Percentiles rank a stretch among this genome's conserved stretches.
Conservation (phyloP, 2,329 filamentous ascomycete species). For the Fusarium algeriense region DNA sequence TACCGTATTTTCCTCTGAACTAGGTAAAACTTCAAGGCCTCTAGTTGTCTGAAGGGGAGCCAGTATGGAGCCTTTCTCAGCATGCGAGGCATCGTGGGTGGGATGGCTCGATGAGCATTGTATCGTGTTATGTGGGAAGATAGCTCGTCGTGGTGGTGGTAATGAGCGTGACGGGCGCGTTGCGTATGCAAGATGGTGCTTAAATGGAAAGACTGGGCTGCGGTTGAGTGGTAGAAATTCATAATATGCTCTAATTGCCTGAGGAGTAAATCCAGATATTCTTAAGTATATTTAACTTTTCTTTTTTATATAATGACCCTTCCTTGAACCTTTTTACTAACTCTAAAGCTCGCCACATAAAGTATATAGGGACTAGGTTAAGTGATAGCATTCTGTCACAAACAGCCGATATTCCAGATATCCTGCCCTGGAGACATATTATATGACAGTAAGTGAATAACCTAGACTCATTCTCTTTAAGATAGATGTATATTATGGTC, state of each 20-base stretch:
- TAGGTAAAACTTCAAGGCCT: background rate
- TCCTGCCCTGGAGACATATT: background rate
- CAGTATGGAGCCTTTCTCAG: background rate
- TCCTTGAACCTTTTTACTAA: background rate
- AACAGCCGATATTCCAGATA: background rate
- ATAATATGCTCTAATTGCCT: background rate
- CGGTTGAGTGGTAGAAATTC: background rate
- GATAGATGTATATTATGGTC: rapidly evolving
- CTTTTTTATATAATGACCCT: too few relatives aligned
- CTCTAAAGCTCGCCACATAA: background rate
- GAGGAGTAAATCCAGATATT: too few relatives aligned
- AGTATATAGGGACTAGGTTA: rapidly evolving
- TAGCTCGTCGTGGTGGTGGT: rapidly evolving
- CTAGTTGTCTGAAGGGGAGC: background rate
- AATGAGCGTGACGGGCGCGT: background rate
- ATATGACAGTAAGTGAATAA: rapidly evolving
- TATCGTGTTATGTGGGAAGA: background rate
- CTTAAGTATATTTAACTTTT: too few relatives aligned
- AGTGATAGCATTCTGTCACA: background rate
- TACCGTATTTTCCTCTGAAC: background rate
- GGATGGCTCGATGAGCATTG: background rate
- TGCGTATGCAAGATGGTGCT: background rate
- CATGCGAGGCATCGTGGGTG: background rate
- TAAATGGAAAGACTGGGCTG: too few relatives aligned
- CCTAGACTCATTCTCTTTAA: rapidly evolving